These are phyloP conservation scores for Candida arabinofermentans DNA, from an alignment of 805 yeast genomes.

Conservation along the genomic window DNA sequence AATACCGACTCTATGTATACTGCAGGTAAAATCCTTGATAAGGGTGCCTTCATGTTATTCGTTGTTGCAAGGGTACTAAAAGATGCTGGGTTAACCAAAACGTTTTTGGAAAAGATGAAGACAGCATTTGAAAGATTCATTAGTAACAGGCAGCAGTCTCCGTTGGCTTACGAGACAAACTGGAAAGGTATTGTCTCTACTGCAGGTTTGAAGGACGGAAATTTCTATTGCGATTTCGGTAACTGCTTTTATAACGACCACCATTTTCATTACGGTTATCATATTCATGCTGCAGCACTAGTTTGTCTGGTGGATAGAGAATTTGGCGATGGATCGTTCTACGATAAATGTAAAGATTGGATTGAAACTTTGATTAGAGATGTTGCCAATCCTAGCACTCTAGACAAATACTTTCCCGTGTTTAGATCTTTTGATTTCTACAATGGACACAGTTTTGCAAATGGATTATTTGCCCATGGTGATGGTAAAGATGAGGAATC, in stretches of 20 bases:
- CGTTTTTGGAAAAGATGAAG: slow-evolving; percentile 56
- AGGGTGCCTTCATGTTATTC: slow-evolving; percentile 82
- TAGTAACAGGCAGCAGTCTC: slow-evolving; percentile 62
- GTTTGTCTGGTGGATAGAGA: slow-evolving; percentile 60
- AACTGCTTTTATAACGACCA: slow-evolving; percentile 80
- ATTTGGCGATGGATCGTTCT: slow-evolving; percentile 50
- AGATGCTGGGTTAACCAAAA: slow-evolving; percentile 47
- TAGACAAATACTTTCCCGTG: slow-evolving; percentile 57
- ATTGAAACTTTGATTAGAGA: slow-evolving; percentile 62
- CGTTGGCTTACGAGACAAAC: slow-evolving; percentile 71
- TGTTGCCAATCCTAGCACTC: slow-evolving; percentile 55
- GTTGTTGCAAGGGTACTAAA: slow-evolving; percentile 63
- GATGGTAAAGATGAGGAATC: slow-evolving; percentile 75
- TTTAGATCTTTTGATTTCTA: slow-evolving; percentile 68
- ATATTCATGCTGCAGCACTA: slow-evolving; percentile 77
- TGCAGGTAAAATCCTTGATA: slow-evolving; percentile 83
- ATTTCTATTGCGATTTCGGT: slow-evolving; percentile 53
- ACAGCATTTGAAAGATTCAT: slow-evolving; percentile 67
- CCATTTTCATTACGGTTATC: slow-evolving; percentile 85
- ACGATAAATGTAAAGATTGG: slow-evolving; percentile 45
- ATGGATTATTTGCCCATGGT: slow-evolving; percentile 56
- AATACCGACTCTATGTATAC: slow-evolving; percentile 83
- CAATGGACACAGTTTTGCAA: slow-evolving; percentile 74
- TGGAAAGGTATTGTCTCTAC: slow-evolving; percentile 79
- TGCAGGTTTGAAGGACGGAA: slow-evolving; percentile 42